phyloP scores from a whole-genome alignment of 352 stramenopile species.

The Phytophthora aleatoria region DNA sequence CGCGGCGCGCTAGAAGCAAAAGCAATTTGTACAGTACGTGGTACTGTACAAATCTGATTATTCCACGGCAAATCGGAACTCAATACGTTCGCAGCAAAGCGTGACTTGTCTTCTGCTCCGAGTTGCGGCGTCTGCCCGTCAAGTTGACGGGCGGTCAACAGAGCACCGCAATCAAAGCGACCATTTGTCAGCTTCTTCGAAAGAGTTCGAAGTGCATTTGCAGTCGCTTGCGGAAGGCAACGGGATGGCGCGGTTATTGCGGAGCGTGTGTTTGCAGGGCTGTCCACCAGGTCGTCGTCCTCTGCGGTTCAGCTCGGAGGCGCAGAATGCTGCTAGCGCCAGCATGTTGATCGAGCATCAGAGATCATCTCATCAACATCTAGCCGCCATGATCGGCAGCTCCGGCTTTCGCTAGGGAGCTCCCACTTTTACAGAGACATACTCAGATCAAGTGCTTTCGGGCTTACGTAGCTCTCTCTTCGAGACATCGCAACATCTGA shows the following conservation, averaged over 20 bases:
- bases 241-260: background rate
- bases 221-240: background rate
- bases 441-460: slow-evolving; percentile 2
- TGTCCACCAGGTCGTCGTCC: background rate
- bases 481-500: slow-evolving; percentile 8
- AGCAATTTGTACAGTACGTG: too few relatives aligned
- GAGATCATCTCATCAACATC: slow-evolving; percentile 31
- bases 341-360: slow-evolving; percentile 17
- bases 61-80: background rate
- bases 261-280: background rate
- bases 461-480: slow-evolving; percentile 6
- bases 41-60: background rate
- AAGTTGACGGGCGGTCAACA: too few relatives aligned
- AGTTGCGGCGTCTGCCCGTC: too few relatives aligned
- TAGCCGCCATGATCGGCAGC: slow-evolving; percentile 4
- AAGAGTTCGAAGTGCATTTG: background rate
- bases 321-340: too few relatives aligned
- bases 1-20: background rate
- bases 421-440: slow-evolving; percentile 19
- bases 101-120: too few relatives aligned
- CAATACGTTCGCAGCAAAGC: too few relatives aligned
- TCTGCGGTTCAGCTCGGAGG: too few relatives aligned
- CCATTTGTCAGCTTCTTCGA: too few relatives aligned
- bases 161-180: too few relatives aligned
- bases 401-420: slow-evolving; percentile 19